Evolutionary conservation across 176 grass and related monocot species (phyloP).

Genomic region (Alloteropsis semialata): DNA sequence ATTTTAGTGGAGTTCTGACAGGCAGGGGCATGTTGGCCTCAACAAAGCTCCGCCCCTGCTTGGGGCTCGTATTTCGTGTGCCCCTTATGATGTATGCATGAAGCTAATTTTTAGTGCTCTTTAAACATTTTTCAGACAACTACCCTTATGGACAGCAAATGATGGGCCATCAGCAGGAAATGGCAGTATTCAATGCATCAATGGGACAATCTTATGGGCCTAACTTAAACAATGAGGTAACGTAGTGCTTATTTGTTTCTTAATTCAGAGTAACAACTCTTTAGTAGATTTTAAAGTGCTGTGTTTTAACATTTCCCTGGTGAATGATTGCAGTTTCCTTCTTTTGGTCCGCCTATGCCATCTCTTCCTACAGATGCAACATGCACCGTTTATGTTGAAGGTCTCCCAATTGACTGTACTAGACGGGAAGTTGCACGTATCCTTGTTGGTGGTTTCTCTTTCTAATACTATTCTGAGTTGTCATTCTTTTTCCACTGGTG

Average conservation of each 20-base stretch:
- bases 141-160: conserved; percentile 45
- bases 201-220: conserved; percentile 52
- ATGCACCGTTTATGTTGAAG: conserved; percentile 64
- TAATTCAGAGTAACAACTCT: not conserved
- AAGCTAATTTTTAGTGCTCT: not conserved
- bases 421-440: conserved; percentile 72
- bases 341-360: conserved; percentile 28
- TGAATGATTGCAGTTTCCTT: conserved; percentile 37
- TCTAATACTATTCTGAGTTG: not conserved
- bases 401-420: conserved; percentile 52
- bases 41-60: not conserved
- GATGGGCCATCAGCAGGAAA: conserved; percentile 30
- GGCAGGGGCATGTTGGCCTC: no score
- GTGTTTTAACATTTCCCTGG: not conserved
- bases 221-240: conserved; percentile 65
- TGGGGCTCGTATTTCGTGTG: not conserved
- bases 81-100: not conserved
- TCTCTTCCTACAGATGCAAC: conserved; percentile 55
- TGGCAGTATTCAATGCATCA: conserved; percentile 6
- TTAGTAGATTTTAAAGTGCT: not conserved
- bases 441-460: conserved; percentile 41
- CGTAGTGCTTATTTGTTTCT: not conserved
- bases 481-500: not conserved
- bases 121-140: conserved; percentile 43
- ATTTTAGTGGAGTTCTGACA: not conserved